phyloP scores from a whole-genome alignment of 2,329 filamentous ascomycete genomes.

The Pseudopyrenochaeta lycopersici region DNA sequence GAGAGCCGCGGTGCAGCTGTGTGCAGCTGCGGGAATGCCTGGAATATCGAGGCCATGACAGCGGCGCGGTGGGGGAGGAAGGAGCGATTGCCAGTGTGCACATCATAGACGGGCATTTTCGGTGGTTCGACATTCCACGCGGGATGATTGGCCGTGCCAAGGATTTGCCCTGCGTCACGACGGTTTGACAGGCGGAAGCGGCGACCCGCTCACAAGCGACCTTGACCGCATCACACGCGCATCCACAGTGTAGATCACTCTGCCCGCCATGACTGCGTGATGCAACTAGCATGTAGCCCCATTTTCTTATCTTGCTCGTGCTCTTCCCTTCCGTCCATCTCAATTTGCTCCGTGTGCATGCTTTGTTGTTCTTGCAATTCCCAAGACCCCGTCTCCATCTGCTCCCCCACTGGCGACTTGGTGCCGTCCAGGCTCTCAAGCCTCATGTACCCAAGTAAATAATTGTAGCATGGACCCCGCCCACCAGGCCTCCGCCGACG shows the following conservation, averaged over 20 bases:
- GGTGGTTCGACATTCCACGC: constrained; percentile 16
- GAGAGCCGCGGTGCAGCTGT: constrained; percentile 49
- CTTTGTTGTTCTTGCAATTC: background rate
- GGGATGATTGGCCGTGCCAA: constrained; percentile 9
- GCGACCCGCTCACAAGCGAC: constrained; percentile 13
- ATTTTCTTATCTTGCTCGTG: background rate
- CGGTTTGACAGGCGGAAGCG: constrained; percentile 18
- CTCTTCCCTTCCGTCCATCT: constrained; percentile 3
- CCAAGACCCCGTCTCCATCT: background rate
- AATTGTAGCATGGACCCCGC: constrained; percentile 23
- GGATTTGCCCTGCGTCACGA: constrained; percentile 16
- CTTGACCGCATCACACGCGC: constrained; percentile 24
- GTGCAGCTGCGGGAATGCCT: constrained; percentile 48
- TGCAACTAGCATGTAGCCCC: constrained; percentile 10
- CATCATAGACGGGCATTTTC: constrained; percentile 12
- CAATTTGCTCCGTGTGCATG: background rate
- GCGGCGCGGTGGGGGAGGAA: constrained; percentile 6
- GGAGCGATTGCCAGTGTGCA: constrained; percentile 4
- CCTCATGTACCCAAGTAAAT: constrained; percentile 14
- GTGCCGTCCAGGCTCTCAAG: background rate
- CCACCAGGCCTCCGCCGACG: constrained; percentile 22
- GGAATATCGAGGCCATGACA: constrained; percentile 48
- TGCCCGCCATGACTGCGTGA: constrained; percentile 14
- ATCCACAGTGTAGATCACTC: constrained; percentile 17
- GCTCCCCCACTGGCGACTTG: constrained; percentile 8